Percentiles rank a stretch among this genome's conserved stretches.
Evolutionary conservation across 768 basidiomycete species (phyloP).

Genomic region (Calocybe gangraenosa): DNA sequence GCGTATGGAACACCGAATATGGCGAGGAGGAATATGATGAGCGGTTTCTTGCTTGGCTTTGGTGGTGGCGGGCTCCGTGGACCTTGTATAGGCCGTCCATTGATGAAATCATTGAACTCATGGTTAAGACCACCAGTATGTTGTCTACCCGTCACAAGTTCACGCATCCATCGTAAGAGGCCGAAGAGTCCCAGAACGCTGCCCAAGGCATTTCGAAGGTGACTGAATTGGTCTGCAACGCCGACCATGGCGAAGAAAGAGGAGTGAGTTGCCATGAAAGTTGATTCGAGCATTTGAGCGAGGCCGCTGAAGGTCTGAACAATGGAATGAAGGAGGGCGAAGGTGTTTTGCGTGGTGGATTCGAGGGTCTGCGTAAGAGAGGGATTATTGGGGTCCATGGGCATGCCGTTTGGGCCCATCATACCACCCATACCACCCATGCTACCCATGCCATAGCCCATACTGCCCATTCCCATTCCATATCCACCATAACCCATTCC

Average conservation of each 20-base stretch:
- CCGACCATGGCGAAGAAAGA: conserved; percentile 96
- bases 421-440: conserved; percentile 31
- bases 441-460: conserved; percentile 18
- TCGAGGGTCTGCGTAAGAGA: conserved; percentile 87
- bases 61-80: conserved; percentile 39
- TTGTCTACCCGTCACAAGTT: conserved; percentile 44
- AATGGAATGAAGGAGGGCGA: conserved; percentile 88
- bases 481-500: conserved; percentile 25
- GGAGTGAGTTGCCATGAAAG: conserved; percentile 96
- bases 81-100: conserved; percentile 55
- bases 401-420: conserved; percentile 43
- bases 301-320: conserved; percentile 94
- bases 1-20: conserved; percentile 90
- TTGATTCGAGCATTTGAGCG: conserved; percentile 95
- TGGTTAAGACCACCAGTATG: conserved; percentile 37
- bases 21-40: conserved; percentile 90
- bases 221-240: conserved; percentile 92
- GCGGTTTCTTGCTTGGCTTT: conserved; percentile 81
- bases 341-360: conserved; percentile 86
- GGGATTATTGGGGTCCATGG: conserved; percentile 47
- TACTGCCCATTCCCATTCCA: conserved; percentile 18
- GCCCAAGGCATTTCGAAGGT: conserved; percentile 87
- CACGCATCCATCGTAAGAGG: conserved; percentile 80
- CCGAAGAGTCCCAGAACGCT: conserved; percentile 93
- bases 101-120: conserved; percentile 77